Conservation (phyloP, 2,329 filamentous ascomycete species). For the Arthrobotrys iridis region DNA sequence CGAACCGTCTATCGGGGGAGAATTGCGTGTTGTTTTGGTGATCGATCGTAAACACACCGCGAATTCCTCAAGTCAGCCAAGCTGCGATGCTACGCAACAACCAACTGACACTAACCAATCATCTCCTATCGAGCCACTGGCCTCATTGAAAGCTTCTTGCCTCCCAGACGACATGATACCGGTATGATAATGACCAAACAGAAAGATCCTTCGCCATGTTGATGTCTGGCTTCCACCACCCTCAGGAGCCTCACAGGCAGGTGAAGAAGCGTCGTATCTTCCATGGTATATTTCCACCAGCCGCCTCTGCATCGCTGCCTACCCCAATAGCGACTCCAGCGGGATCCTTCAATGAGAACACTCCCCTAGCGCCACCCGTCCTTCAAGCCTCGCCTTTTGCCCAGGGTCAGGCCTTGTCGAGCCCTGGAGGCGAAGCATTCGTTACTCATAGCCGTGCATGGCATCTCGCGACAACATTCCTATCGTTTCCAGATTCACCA, state of each 20-base stretch:
- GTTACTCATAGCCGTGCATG: slow-evolving; percentile 56
- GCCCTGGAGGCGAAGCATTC: slow-evolving; percentile 43
- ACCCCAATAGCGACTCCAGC: slow-evolving; percentile 55
- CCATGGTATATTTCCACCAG: slow-evolving; percentile 57
- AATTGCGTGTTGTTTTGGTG: slow-evolving; percentile 30
- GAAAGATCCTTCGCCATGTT: slow-evolving; percentile 33
- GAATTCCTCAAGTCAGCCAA: background rate
- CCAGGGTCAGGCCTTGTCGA: slow-evolving; percentile 36
- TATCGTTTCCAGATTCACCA: slow-evolving; percentile 55
- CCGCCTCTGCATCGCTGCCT: slow-evolving; percentile 56
- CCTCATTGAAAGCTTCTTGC: background rate
- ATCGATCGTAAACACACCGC: slow-evolving; percentile 3
- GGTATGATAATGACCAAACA: slow-evolving; percentile 3
- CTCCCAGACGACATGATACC: slow-evolving; percentile 29
- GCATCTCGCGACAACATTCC: slow-evolving; percentile 57
- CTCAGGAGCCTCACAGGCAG: slow-evolving; percentile 51
- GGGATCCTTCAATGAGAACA: slow-evolving; percentile 54
- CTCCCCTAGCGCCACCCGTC: slow-evolving; percentile 48
- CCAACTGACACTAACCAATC: background rate
- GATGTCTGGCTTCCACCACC: slow-evolving; percentile 48
- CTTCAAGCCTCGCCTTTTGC: slow-evolving; percentile 32
- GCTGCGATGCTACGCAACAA: background rate
- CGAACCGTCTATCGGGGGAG: background rate
- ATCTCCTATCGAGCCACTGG: background rate
- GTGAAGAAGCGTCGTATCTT: slow-evolving; percentile 56